Conservation (phyloP, 2,329 filamentous ascomycete species). For the Cladosporium halotolerans region DNA sequence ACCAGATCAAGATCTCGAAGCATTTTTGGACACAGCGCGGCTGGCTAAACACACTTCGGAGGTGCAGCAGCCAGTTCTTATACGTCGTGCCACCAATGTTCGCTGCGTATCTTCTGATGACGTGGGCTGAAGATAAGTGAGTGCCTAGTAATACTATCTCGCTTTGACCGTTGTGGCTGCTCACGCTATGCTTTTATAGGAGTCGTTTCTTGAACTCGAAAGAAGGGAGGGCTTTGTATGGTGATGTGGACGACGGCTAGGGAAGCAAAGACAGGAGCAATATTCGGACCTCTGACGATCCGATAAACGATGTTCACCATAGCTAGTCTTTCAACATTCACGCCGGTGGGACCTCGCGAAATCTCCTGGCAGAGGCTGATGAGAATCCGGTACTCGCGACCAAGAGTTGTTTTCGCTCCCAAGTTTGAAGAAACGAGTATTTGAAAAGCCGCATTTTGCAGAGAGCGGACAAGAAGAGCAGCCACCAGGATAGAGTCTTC, state of each 20-base stretch:
- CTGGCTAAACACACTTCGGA: neutral
- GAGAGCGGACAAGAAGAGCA: no score
- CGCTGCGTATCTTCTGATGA: neutral
- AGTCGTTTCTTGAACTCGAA: neutral
- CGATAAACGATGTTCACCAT: no score
- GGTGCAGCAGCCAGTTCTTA: neutral
- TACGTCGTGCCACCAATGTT: neutral
- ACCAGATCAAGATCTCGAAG: neutral
- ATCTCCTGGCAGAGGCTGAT: no score
- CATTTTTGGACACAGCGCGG: neutral
- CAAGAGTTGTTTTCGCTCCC: no score
- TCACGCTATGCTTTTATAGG: neutral
- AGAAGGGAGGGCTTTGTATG: neutral
- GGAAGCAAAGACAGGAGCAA: no score
- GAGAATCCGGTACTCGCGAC: no score
- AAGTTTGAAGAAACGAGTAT: no score
- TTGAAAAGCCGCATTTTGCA: no score
- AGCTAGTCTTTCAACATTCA: no score
- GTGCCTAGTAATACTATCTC: neutral
- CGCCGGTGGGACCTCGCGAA: no score
- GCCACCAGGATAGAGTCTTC: no score
- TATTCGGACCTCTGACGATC: no score
- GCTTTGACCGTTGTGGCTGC: neutral
- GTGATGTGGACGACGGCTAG: neutral
- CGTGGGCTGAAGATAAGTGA: neutral